Evolutionary conservation across 2,329 filamentous ascomycete genomes (phyloP).

Genomic region (Xylariaceae sp.): DNA sequence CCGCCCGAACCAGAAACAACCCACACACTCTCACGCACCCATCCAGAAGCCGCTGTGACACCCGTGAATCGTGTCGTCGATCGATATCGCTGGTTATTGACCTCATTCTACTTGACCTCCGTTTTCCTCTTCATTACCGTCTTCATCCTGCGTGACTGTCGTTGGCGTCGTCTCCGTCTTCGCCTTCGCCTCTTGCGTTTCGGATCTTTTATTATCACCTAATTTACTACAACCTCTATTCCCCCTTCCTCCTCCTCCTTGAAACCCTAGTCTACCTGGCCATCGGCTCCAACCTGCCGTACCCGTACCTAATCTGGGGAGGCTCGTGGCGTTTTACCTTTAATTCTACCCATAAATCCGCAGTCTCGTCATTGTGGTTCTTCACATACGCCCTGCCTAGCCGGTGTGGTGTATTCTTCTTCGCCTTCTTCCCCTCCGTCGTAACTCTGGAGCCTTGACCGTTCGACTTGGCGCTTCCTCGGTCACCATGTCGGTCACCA

Average conservation of each 20-base stretch:
- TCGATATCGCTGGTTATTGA: slow-evolving; percentile 1
- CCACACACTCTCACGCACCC: neutral
- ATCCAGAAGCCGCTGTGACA: neutral
- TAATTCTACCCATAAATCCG: slow-evolving; percentile 8
- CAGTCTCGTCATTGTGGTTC: slow-evolving; percentile 10
- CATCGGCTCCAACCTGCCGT: neutral
- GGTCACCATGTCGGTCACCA: slow-evolving; percentile 9
- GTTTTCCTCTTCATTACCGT: too few relatives aligned
- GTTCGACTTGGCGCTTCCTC: neutral
- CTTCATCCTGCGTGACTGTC: too few relatives aligned
- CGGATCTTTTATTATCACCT: too few relatives aligned
- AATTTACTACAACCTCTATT: slow-evolving; percentile 1
- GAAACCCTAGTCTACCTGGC: slow-evolving; percentile 1
- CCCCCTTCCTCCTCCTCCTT: slow-evolving; percentile 7
- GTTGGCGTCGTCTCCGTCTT: too few relatives aligned
- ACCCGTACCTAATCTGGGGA: neutral
- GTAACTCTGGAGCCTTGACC: neutral
- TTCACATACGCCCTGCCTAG: slow-evolving; percentile 2
- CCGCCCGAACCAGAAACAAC: slow-evolving; percentile 1
- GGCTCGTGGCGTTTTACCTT: slow-evolving; percentile 13
- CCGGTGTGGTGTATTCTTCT: slow-evolving; percentile 5
- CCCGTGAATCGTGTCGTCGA: slow-evolving; percentile 6
- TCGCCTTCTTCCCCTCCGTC: neutral
- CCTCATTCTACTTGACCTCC: neutral
- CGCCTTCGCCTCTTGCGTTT: too few relatives aligned